These are phyloP conservation scores for Rubroshorea leprosula DNA, from an alignment of 345 rosid species.

Conservation along the genomic window DNA sequence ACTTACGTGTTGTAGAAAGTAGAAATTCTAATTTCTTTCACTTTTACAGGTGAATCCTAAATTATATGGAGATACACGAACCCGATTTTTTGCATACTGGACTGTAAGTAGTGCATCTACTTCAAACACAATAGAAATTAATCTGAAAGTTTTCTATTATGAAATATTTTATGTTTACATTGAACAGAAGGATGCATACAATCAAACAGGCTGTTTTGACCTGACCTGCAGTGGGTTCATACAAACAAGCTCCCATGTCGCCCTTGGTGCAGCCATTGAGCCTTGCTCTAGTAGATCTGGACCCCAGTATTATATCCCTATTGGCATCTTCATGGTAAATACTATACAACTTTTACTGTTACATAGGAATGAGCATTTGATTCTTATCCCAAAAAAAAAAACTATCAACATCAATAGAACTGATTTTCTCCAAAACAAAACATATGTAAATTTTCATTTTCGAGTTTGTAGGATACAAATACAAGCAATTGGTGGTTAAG, in stretches of 20 bases:
- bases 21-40: no score
- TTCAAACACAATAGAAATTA: no score
- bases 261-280: conserved; percentile 27
- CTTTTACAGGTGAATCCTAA: conserved; percentile 22
- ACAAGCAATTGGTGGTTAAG: conserved; percentile 47
- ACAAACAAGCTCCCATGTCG: conserved; percentile 24
- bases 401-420: no score
- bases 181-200: conserved; percentile 25
- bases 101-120: conserved; percentile 21
- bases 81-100: conserved; percentile 27
- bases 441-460: not conserved
- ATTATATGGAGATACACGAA: conserved; percentile 24
- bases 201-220: conserved; percentile 35
- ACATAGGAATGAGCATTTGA: no score
- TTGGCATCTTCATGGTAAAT: conserved; percentile 26
- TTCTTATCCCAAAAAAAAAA: no score
- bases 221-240: conserved; percentile 43
- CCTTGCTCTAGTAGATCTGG: conserved; percentile 4
- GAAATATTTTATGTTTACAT: no score
- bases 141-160: no score
- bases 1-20: no score
- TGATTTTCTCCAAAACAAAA: no score
- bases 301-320: conserved; percentile 20
- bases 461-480: conserved; percentile 33
- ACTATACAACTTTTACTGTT: not conserved